These are phyloP conservation scores for Ceriops decandra DNA, from an alignment of 345 rosid genomes.

Conservation along the genomic window DNA sequence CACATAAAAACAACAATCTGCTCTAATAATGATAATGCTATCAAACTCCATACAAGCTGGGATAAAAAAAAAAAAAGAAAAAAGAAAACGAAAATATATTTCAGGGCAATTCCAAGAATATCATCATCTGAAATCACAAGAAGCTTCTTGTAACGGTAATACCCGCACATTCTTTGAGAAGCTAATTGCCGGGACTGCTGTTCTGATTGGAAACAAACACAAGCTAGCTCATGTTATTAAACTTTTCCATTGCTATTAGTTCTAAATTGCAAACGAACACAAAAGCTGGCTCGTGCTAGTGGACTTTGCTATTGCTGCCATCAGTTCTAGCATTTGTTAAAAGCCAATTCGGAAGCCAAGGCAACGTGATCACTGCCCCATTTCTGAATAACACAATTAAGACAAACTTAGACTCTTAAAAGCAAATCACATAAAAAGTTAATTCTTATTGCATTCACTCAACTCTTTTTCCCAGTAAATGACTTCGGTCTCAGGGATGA, in stretches of 20 bases:
- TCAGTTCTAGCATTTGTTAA: conserved; percentile 32
- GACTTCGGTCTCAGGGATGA: no score
- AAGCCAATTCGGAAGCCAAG: conserved; percentile 73
- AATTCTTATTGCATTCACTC: not conserved
- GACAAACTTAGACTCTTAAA: not conserved
- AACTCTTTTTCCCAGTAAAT: no score
- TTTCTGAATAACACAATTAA: conserved; percentile 46
- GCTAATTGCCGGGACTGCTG: not conserved
- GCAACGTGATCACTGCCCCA: conserved; percentile 99
- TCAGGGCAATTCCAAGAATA: no score
- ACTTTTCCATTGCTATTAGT: conserved; percentile 13
- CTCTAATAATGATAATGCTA: no score
- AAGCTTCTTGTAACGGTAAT: no score
- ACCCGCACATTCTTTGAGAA: not conserved
- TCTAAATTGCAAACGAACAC: not conserved
- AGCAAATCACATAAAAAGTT: not conserved
- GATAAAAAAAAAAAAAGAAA: no score
- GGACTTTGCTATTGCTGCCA: conserved; percentile 14
- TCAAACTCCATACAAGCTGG: no score
- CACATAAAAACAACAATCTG: no score
- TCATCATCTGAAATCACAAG: no score
- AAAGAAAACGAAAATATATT: no score
- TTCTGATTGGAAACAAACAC: not conserved
- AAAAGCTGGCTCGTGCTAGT: not conserved
- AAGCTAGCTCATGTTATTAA: not conserved